A percentile compares a stretch with the other conserved stretches of the same genome.
These are phyloP conservation scores for Arctostaphylos glauca DNA, from an alignment of 148 eudicot genomes.

Conservation along the genomic window DNA sequence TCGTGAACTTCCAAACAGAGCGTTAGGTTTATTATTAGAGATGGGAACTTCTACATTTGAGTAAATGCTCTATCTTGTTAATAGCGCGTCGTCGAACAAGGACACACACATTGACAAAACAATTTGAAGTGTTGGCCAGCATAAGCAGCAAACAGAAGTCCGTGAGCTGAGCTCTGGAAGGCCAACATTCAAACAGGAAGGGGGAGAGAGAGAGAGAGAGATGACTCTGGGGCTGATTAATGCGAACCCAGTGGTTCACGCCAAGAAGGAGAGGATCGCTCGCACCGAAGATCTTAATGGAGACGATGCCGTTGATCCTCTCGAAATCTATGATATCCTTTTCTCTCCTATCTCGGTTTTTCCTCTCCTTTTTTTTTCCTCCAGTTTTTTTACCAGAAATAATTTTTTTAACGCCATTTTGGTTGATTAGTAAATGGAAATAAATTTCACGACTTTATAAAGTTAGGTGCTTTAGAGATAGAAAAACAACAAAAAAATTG, in stretches of 20 bases:
- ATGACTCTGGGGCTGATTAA: conserved; percentile 86
- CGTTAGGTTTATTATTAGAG: too few relatives aligned
- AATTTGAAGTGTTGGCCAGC: too few relatives aligned
- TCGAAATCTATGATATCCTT: conserved; percentile 95
- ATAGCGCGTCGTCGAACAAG: too few relatives aligned
- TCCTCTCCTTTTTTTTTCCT: neutral
- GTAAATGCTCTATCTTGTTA: too few relatives aligned
- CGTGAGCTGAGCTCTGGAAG: neutral
- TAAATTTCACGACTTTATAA: neutral
- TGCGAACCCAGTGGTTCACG: conserved; percentile 89
- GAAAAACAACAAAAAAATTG: neutral
- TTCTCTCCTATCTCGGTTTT: neutral
- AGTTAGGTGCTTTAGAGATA: neutral
- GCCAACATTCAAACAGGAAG: neutral
- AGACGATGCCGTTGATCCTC: conserved; percentile 73
- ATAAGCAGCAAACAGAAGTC: neutral
- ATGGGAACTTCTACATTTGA: too few relatives aligned
- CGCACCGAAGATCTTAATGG: conserved; percentile 44
- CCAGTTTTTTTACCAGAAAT: neutral
- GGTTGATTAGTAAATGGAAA: conserved; percentile 6
- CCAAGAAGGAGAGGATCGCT: conserved; percentile 63
- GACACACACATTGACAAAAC: too few relatives aligned
- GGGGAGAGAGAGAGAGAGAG: conserved; percentile 12
- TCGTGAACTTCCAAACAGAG: too few relatives aligned
- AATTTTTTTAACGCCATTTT: neutral